These are phyloP conservation scores for Russula sp. DNA, from an alignment of 768 basidiomycete genomes.

Conservation along the genomic window DNA sequence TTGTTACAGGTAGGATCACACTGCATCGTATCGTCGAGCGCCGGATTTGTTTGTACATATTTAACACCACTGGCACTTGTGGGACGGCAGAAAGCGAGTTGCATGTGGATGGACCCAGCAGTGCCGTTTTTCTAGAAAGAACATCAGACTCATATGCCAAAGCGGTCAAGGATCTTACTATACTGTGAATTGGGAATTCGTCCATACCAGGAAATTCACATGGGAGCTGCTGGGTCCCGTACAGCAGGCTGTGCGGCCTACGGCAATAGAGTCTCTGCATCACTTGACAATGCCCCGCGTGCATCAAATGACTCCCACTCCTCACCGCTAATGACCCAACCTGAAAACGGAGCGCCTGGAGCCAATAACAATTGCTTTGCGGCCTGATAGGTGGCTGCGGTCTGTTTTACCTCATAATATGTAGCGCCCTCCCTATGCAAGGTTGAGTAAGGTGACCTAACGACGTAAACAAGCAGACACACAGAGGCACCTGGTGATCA, in stretches of 20 bases:
- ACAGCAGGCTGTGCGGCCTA: neutral
- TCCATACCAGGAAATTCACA: neutral
- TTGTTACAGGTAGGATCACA: no score
- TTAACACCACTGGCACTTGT: neutral
- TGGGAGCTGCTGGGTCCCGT: neutral
- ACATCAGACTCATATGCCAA: neutral
- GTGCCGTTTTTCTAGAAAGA: neutral
- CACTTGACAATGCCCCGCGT: slow-evolving; percentile 2
- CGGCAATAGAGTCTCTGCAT: neutral
- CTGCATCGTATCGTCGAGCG: neutral
- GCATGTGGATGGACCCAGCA: neutral
- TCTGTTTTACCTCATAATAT: slow-evolving; percentile 42
- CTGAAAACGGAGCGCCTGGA: slow-evolving; percentile 42
- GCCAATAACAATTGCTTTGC: slow-evolving; percentile 46
- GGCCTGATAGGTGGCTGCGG: slow-evolving; percentile 38
- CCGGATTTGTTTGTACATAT: neutral
- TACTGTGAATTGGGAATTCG: neutral
- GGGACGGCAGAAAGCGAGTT: neutral
- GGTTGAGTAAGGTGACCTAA: neutral
- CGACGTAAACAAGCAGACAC: slow-evolving; percentile 5
- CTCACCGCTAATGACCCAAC: slow-evolving; percentile 53
- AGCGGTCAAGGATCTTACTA: neutral
- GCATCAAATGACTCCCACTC: slow-evolving; percentile 46
- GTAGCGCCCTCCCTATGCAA: slow-evolving; percentile 26
- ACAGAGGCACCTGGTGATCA: slow-evolving; percentile 13